phyloP scores from a whole-genome alignment of 2,329 filamentous ascomycete genomes.

The Phyllosticta citribraziliensis region DNA sequence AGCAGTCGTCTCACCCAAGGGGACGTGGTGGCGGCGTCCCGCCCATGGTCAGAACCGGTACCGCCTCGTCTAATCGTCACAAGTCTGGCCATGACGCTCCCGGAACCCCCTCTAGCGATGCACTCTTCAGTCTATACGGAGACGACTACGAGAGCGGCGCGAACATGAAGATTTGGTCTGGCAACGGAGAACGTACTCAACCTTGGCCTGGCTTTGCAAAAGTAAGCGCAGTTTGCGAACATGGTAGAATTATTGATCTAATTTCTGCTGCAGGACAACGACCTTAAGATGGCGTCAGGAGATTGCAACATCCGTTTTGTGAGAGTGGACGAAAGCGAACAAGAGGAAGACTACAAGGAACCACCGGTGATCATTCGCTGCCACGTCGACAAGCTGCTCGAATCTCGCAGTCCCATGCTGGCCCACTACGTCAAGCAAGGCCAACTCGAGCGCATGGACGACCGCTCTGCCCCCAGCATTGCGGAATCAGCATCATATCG shows the following conservation, averaged over 20 bases:
- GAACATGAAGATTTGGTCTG: slow-evolving; percentile 29
- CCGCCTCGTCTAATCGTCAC: not conserved
- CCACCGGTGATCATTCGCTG: slow-evolving; percentile 26
- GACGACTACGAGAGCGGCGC: slow-evolving; percentile 16
- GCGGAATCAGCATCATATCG: not conserved
- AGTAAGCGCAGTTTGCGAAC: slow-evolving; percentile 14
- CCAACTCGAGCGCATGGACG: slow-evolving; percentile 23
- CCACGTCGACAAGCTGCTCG: slow-evolving; percentile 25
- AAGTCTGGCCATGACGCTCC: not conserved
- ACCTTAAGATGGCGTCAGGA: slow-evolving; percentile 25
- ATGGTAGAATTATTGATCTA: not conserved
- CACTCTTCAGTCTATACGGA: slow-evolving; percentile 3
- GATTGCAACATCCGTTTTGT: slow-evolving; percentile 25
- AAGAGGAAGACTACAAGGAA: slow-evolving; percentile 17
- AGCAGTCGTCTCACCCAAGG: slow-evolving; percentile 28
- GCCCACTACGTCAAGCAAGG: slow-evolving; percentile 27
- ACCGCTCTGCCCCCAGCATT: slow-evolving; percentile 6
- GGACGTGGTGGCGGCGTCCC: slow-evolving; percentile 31
- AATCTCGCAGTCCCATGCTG: slow-evolving; percentile 28
- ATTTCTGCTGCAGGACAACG: slow-evolving; percentile 23
- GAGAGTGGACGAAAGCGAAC: slow-evolving; percentile 18
- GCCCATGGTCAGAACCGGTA: slow-evolving; percentile 16
- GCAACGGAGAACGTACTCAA: slow-evolving; percentile 19
- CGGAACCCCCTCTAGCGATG: not conserved
- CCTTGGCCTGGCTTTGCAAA: slow-evolving; percentile 29